Evolutionary conservation across 345 rosid species (phyloP).

Genomic region (Cardamine occulta): DNA sequence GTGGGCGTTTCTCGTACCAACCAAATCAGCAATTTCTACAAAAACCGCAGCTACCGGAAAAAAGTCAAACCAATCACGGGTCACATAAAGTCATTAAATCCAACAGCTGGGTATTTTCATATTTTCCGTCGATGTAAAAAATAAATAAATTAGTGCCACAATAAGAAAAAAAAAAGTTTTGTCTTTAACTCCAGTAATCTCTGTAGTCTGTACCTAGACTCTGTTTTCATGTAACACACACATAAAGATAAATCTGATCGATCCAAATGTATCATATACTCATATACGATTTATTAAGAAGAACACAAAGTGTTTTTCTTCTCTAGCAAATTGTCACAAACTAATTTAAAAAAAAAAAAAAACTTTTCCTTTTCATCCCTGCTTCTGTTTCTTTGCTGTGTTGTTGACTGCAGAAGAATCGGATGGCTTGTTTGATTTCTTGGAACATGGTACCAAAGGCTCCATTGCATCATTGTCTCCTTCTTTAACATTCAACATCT

Average conservation of each 20-base stretch:
- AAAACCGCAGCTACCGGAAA: constrained; percentile 20
- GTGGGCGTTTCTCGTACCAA: constrained; percentile 13
- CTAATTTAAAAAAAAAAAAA: background rate
- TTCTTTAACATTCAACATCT: constrained; percentile 16
- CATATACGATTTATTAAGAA: background rate
- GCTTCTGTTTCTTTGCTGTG: constrained; percentile 27
- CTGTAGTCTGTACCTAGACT: no score
- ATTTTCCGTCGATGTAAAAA: background rate
- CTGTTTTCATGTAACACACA: no score
- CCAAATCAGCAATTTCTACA: background rate
- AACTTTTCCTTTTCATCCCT: constrained; percentile 12
- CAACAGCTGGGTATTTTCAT: constrained; percentile 16
- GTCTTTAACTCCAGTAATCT: no score
- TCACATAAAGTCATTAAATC: constrained; percentile 7
- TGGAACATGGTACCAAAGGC: constrained; percentile 10
- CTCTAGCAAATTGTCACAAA: background rate
- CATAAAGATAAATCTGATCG: no score
- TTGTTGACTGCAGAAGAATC: constrained; percentile 16
- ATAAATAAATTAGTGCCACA: no score
- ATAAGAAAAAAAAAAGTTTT: background rate
- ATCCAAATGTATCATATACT: no score
- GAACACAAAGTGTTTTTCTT: background rate
- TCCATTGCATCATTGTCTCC: background rate
- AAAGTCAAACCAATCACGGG: constrained; percentile 18
- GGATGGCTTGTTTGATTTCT: constrained; percentile 4